Conservation (phyloP, 2,329 filamentous ascomycete species). For the Parafenestella ontariensis region DNA sequence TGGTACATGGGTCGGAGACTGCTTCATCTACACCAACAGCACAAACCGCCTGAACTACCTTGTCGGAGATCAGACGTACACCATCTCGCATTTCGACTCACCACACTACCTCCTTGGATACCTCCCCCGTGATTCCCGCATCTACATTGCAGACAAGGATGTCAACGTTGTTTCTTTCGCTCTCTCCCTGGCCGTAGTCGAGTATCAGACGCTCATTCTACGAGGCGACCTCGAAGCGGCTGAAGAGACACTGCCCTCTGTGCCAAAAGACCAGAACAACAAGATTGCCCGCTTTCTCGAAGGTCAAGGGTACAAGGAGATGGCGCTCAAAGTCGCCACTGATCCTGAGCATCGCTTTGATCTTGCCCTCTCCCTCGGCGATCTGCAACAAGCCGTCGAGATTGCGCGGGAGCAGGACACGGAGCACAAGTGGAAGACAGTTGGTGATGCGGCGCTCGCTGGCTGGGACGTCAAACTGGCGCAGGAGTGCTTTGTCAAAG, state of each 20-base stretch:
- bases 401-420: constrained; percentile 83
- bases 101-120: constrained; percentile 96
- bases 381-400: constrained; percentile 83
- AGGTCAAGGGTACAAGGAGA: constrained; percentile 95
- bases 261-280: constrained; percentile 93
- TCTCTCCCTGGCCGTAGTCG: constrained; percentile 88
- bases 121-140: constrained; percentile 90
- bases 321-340: constrained; percentile 91
- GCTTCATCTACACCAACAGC: constrained; percentile 97
- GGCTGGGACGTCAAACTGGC: constrained; percentile 89
- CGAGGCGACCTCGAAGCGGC: constrained; percentile 93
- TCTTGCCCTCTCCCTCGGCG: constrained; percentile 80
- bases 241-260: constrained; percentile 80
- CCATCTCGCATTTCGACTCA: constrained; percentile 94
- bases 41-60: constrained; percentile 98
- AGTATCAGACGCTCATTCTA: constrained; percentile 95
- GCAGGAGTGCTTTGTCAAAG: constrained; percentile 89
- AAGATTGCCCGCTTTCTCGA: constrained; percentile 98
- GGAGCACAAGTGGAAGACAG: constrained; percentile 98
- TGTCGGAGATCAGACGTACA: constrained; percentile 97
- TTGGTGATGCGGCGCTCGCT: constrained; percentile 87
- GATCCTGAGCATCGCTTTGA: constrained; percentile 98
- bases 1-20: constrained; percentile 97
- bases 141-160: constrained; percentile 96
- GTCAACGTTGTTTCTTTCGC: constrained; percentile 89